phyloP scores from a whole-genome alignment of 208 protist genomes.

The Crithidia fasciculata region DNA sequence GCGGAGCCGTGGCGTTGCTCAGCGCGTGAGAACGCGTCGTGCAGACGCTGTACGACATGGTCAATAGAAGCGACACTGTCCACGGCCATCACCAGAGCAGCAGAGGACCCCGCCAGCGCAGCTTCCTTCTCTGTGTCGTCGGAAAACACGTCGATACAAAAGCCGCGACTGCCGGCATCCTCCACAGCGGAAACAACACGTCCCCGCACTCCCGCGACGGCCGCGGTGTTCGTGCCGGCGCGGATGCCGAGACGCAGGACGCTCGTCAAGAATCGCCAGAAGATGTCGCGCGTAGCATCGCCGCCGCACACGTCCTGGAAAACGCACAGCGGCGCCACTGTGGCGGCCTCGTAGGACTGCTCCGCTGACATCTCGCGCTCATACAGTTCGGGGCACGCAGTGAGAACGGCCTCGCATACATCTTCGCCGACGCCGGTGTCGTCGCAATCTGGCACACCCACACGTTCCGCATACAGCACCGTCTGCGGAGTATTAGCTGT shows the following conservation, averaged over 20 bases:
- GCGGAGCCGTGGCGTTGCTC: slow-evolving; percentile 3
- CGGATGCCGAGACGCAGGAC: slow-evolving; percentile 21
- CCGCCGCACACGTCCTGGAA: slow-evolving; percentile 16
- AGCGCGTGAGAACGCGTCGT: background rate
- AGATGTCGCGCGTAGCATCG: slow-evolving; percentile 3
- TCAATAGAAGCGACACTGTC: background rate
- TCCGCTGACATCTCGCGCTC: background rate
- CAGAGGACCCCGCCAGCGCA: background rate
- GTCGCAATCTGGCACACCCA: background rate
- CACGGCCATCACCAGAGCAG: background rate
- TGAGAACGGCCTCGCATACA: background rate
- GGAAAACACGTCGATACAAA: slow-evolving; percentile 22
- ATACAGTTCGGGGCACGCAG: slow-evolving; percentile 1
- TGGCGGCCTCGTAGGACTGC: slow-evolving; percentile 1
- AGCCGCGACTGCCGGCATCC: background rate
- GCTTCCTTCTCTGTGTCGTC: background rate
- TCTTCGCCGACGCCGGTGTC: background rate
- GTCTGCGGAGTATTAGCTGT: background rate
- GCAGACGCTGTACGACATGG: background rate
- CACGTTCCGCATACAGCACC: slow-evolving; percentile 4
- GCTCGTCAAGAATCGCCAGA: slow-evolving; percentile 33
- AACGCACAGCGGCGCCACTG: slow-evolving; percentile 21
- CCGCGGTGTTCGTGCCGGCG: slow-evolving; percentile 15
- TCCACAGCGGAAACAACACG: slow-evolving; percentile 25
- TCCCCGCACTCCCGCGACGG: slow-evolving; percentile 29